Percentiles rank a stretch among this genome's conserved stretches.
These are phyloP conservation scores for Penicillium alfredii DNA, from an alignment of 495 filamentous ascomycete species.

Conservation along the genomic window DNA sequence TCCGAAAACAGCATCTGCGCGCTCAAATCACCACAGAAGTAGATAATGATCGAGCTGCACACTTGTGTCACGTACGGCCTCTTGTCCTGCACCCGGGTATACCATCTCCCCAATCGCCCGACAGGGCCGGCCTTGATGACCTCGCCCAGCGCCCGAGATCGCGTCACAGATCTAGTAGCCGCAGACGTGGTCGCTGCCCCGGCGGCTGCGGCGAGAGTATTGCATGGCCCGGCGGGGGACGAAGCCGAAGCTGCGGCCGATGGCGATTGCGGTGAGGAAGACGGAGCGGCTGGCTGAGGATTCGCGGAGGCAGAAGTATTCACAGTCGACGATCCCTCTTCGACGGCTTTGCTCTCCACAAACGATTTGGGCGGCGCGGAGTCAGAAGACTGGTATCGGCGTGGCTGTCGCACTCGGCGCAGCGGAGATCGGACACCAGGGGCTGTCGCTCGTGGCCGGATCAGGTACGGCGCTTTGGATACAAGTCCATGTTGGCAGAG, in stretches of 20 bases:
- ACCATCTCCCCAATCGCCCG: slow-evolving; percentile 42
- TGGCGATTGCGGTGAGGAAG: slow-evolving; percentile 1
- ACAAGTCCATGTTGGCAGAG: slow-evolving; percentile 16
- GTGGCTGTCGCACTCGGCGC: slow-evolving; percentile 22
- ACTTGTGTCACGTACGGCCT: slow-evolving; percentile 76
- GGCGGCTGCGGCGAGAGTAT: slow-evolving; percentile 9
- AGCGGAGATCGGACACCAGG: slow-evolving; percentile 13
- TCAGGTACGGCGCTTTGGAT: slow-evolving; percentile 14
- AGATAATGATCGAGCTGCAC: slow-evolving; percentile 67
- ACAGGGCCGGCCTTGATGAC: slow-evolving; percentile 51
- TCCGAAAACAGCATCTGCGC: slow-evolving; percentile 57
- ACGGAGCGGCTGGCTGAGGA: not conserved
- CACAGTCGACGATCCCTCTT: slow-evolving; percentile 5
- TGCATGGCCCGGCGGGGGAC: slow-evolving; percentile 4
- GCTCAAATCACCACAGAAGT: slow-evolving; percentile 71
- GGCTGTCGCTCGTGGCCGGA: slow-evolving; percentile 16
- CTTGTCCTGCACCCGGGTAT: slow-evolving; percentile 60
- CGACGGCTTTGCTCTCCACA: not conserved
- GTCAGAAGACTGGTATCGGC: slow-evolving; percentile 23
- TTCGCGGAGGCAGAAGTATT: slow-evolving; percentile 1
- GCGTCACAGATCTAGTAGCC: slow-evolving; percentile 38
- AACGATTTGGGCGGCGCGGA: slow-evolving; percentile 10
- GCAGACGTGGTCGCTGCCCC: slow-evolving; percentile 20
- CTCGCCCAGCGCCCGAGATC: slow-evolving; percentile 53
- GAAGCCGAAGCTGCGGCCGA: slow-evolving; percentile 1